Conservation (phyloP, 2,329 filamentous ascomycete species). For the Aspergillus eucalypticola region DNA sequence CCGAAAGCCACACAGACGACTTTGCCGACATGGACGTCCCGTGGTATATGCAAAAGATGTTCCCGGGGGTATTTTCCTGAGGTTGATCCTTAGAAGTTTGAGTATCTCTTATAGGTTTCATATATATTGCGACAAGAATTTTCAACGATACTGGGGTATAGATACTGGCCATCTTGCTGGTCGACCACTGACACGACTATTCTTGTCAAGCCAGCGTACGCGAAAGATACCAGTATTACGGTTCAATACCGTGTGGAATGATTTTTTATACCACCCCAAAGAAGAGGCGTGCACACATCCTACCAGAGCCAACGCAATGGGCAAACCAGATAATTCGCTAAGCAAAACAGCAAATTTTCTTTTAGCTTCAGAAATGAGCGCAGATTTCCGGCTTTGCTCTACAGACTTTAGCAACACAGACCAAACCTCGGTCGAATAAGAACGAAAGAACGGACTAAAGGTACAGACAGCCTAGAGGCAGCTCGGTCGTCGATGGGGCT, state of each 20-base stretch:
- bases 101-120: neutral
- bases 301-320: neutral
- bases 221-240: neutral
- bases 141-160: neutral
- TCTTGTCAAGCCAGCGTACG: neutral
- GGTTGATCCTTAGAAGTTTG: neutral
- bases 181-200: neutral
- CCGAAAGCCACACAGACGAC: conserved; percentile 17
- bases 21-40: conserved; percentile 14
- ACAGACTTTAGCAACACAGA: conserved; percentile 4
- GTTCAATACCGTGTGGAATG: neutral
- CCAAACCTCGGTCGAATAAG: neutral
- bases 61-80: conserved; percentile 10
- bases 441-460: conserved; percentile 1
- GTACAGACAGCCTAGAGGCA: conserved; percentile 5
- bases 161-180: neutral
- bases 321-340: neutral
- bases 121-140: neutral
- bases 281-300: neutral
- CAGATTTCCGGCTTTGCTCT: conserved; percentile 5
- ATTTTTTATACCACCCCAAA: neutral
- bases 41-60: conserved; percentile 20
- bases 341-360: neutral
- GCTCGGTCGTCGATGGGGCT: neutral
- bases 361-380: neutral